Percentiles rank a stretch among this genome's conserved stretches.
Evolutionary conservation across 805 yeast species (phyloP).

Genomic region (Ogataea wickerhamii): DNA sequence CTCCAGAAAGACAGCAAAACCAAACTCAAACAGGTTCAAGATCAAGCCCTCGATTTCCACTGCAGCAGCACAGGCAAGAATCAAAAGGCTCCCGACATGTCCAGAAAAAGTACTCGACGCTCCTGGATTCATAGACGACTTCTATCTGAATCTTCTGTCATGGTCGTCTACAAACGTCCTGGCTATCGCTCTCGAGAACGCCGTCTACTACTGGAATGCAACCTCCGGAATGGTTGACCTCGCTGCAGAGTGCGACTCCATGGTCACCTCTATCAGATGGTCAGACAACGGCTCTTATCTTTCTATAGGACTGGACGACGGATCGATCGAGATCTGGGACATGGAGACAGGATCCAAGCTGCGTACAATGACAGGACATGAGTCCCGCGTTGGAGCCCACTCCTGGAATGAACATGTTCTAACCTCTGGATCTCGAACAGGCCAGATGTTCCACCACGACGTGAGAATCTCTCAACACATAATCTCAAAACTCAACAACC

Average conservation of each 20-base stretch:
- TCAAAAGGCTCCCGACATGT: conserved; percentile 75
- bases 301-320: conserved; percentile 80
- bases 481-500: conserved; percentile 56
- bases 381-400: conserved; percentile 77
- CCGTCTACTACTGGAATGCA: conserved; percentile 93
- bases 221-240: conserved; percentile 70
- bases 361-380: conserved; percentile 72
- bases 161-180: conserved; percentile 83
- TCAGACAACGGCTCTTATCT: conserved; percentile 85
- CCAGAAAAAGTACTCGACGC: conserved; percentile 96
- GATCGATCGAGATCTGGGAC: conserved; percentile 91
- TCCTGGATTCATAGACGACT: conserved; percentile 91
- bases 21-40: conserved; percentile 18
- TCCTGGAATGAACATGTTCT: conserved; percentile 80
- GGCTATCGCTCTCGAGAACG: conserved; percentile 82
- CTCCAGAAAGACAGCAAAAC: conserved; percentile 25
- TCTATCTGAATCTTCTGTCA: conserved; percentile 77
- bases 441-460: conserved; percentile 83
- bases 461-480: conserved; percentile 81
- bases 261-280: conserved; percentile 79
- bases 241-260: conserved; percentile 52
- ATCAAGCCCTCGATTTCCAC: conserved; percentile 31
- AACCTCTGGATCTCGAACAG: conserved; percentile 85
- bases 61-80: conserved; percentile 57
- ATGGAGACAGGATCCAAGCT: conserved; percentile 69